phyloP scores from a whole-genome alignment of 805 yeast genomes.

The Candida arabinofermentans region DNA sequence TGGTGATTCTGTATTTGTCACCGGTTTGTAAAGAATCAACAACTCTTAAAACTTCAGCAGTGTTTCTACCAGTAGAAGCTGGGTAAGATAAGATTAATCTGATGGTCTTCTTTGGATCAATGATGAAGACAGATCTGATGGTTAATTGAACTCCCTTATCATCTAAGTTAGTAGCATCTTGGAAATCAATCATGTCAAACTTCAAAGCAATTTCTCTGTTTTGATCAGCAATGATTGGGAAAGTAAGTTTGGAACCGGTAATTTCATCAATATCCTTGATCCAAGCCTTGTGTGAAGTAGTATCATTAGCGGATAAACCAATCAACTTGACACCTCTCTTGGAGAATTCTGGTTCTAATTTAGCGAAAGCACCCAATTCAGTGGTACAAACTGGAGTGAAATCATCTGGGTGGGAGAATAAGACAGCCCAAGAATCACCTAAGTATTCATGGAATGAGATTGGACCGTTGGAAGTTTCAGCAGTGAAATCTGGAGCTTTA shows the following conservation, averaged over 20 bases:
- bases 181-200: conserved; percentile 70
- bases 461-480: conserved; percentile 60
- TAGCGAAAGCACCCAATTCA: conserved; percentile 72
- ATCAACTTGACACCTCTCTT: conserved; percentile 62
- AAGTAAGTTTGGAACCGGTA: conserved; percentile 51
- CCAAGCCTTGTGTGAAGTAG: conserved; percentile 63
- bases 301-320: conserved; percentile 64
- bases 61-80: conserved; percentile 71
- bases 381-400: conserved; percentile 80
- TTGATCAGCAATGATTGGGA: conserved; percentile 70
- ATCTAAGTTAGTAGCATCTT: conserved; percentile 63
- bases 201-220: conserved; percentile 54
- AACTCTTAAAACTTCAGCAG: conserved; percentile 68
- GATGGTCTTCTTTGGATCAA: conserved; percentile 62
- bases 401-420: conserved; percentile 75
- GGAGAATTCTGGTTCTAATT: conserved; percentile 64
- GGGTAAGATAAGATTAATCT: conserved; percentile 66
- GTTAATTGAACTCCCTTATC: conserved; percentile 63
- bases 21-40: conserved; percentile 66
- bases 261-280: conserved; percentile 68
- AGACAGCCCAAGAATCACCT: conserved; percentile 60
- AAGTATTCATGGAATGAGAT: conserved; percentile 60
- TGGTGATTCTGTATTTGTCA: conserved; percentile 57
- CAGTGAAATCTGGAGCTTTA: conserved; percentile 63
- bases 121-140: conserved; percentile 66